Conservation (phyloP, 257 asterid species). For the Ilex asprella region DNA sequence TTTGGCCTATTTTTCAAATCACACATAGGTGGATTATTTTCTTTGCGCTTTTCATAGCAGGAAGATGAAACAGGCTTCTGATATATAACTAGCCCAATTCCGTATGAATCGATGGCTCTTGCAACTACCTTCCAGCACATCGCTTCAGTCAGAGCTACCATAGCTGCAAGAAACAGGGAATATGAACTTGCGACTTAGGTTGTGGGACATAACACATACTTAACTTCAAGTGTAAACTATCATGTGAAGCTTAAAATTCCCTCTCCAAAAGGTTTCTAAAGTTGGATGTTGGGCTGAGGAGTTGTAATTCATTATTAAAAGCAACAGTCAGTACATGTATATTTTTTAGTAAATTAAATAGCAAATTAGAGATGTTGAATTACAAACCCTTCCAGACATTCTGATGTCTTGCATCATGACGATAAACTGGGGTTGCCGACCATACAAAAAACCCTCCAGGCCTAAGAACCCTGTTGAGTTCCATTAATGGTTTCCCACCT, state of each 20-base stretch:
- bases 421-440: conserved; percentile 98
- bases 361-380: conserved; percentile 1
- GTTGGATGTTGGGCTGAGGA: too few relatives aligned
- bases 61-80: conserved; percentile 75
- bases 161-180: conserved; percentile 50
- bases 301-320: too few relatives aligned
- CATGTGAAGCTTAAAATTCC: too few relatives aligned
- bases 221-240: too few relatives aligned
- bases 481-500: conserved; percentile 90
- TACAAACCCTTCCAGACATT: conserved; percentile 74
- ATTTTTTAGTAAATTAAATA: background rate
- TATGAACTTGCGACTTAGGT: too few relatives aligned
- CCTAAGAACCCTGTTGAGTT: conserved; percentile 86
- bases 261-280: too few relatives aligned
- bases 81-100: conserved; percentile 66
- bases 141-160: conserved; percentile 70
- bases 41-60: conserved; percentile 61
- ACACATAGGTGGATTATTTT: conserved; percentile 64
- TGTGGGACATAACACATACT: too few relatives aligned
- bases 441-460: conserved; percentile 95
- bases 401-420: conserved; percentile 50
- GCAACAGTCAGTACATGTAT: too few relatives aligned
- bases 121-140: conserved; percentile 81
- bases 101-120: conserved; percentile 34
- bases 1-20: conserved; percentile 40